phyloP scores from a whole-genome alignment of 345 rosid species.

The Brassica carinata region DNA sequence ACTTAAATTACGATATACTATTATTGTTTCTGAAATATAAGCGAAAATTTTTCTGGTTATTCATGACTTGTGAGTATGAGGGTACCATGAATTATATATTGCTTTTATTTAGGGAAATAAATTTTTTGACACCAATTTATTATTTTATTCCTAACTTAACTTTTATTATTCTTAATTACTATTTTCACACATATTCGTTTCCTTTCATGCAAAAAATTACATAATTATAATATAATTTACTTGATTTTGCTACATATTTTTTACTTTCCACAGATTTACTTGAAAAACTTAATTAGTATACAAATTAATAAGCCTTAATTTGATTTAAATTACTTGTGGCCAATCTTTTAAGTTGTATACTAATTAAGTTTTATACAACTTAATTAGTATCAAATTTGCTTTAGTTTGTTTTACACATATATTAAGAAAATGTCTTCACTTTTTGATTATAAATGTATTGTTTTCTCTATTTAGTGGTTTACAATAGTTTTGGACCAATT shows the following conservation, averaged over 20 bases:
- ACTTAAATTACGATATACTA: background rate
- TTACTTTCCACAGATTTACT: background rate
- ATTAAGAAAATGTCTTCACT: background rate
- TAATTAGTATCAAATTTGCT: background rate
- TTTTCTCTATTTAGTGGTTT: background rate
- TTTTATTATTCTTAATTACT: background rate
- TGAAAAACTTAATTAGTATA: background rate
- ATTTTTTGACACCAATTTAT: background rate
- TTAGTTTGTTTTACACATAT: background rate
- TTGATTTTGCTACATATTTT: background rate
- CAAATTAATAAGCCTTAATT: background rate
- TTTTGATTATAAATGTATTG: too few relatives aligned
- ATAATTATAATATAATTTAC: background rate
- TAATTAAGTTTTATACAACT: background rate
- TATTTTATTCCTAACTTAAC: background rate
- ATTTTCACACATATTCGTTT: background rate
- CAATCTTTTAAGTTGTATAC: background rate
- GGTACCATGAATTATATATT: background rate
- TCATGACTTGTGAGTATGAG: background rate
- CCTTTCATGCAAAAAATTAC: background rate
- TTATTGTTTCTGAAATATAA: background rate
- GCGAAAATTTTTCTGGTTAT: background rate
- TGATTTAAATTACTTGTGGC: background rate
- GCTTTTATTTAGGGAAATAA: background rate
- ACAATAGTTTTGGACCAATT: background rate